Percentiles rank a stretch among this genome's conserved stretches.
These are phyloP conservation scores for Bipolaris cookei DNA, from an alignment of 2,329 filamentous ascomycete species.

Conservation along the genomic window DNA sequence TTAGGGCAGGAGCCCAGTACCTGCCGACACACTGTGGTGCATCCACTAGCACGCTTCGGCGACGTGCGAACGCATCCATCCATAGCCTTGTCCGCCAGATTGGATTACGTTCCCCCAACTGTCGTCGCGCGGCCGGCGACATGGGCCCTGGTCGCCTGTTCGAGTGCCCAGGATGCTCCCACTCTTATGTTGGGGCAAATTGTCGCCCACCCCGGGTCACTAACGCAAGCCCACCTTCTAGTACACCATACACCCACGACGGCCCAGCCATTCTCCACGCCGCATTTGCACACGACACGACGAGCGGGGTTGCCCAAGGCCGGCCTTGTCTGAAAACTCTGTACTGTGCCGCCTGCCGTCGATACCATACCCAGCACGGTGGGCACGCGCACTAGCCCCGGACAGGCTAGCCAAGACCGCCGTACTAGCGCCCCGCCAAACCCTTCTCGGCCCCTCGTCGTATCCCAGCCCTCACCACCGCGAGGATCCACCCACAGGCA, in stretches of 20 bases:
- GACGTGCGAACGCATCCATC: not conserved
- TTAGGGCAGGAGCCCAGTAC: not conserved
- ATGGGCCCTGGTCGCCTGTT: conserved; percentile 20
- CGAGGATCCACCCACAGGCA: conserved; percentile 30
- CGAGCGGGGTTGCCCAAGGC: conserved; percentile 32
- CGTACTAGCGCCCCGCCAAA: conserved; percentile 22
- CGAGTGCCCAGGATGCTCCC: conserved; percentile 12
- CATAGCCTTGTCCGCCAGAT: conserved; percentile 7
- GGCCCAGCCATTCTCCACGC: conserved; percentile 1
- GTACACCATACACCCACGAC: not conserved
- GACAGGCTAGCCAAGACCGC: conserved; percentile 25
- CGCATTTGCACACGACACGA: conserved; percentile 27
- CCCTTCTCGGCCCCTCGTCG: conserved; percentile 20
- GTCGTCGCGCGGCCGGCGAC: conserved; percentile 15
- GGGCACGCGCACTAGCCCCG: conserved; percentile 23
- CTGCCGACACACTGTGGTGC: not conserved
- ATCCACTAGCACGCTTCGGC: conserved; percentile 9
- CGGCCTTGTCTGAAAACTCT: conserved; percentile 37
- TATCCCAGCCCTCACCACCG: conserved; percentile 32
- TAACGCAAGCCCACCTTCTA: conserved; percentile 12
- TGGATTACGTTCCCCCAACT: conserved; percentile 26
- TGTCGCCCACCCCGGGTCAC: conserved; percentile 19
- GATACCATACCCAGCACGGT: conserved; percentile 33
- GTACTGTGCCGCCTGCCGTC: conserved; percentile 37
- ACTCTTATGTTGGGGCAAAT: conserved; percentile 18